A percentile compares a stretch with the other conserved stretches of the same genome.
Conservation (phyloP, 768 basidiomycete genomes). For the Pulveroboletus frians region DNA sequence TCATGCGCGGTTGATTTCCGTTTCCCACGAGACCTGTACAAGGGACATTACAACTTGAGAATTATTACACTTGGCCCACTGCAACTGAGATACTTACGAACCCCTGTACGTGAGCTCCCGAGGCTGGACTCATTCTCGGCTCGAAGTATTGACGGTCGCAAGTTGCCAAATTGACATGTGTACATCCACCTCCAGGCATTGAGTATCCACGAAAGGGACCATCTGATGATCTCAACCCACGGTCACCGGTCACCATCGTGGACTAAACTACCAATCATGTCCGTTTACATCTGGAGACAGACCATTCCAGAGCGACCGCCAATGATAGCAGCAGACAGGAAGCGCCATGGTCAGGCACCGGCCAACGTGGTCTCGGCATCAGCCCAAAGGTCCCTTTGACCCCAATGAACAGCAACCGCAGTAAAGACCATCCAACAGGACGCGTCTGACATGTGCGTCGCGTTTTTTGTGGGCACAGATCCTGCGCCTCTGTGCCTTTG, state of each 20-base stretch:
- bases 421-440: constrained; percentile 75
- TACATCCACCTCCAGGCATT: background rate
- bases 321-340: background rate
- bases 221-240: background rate
- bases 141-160: too few species aligned
- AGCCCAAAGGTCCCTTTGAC: constrained; percentile 74
- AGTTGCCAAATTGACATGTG: background rate
- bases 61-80: too few species aligned
- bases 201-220: background rate
- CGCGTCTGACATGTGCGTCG: constrained; percentile 35
- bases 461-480: background rate
- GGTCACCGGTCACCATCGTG: background rate
- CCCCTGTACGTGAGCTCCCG: too few species aligned
- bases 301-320: background rate
- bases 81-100: too few species aligned
- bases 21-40: background rate
- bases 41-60: background rate
- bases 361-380: constrained; percentile 59
- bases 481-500: constrained; percentile 25
- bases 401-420: constrained; percentile 64
- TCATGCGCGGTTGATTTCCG: background rate
- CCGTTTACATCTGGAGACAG: constrained; percentile 5
- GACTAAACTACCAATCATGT: background rate
- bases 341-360: constrained; percentile 8
- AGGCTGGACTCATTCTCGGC: too few species aligned